Percentiles rank a stretch among this genome's conserved stretches.
phyloP scores from a whole-genome alignment of 192 early-diverging fungal genomes.

The Backusella liffmaniae region DNA sequence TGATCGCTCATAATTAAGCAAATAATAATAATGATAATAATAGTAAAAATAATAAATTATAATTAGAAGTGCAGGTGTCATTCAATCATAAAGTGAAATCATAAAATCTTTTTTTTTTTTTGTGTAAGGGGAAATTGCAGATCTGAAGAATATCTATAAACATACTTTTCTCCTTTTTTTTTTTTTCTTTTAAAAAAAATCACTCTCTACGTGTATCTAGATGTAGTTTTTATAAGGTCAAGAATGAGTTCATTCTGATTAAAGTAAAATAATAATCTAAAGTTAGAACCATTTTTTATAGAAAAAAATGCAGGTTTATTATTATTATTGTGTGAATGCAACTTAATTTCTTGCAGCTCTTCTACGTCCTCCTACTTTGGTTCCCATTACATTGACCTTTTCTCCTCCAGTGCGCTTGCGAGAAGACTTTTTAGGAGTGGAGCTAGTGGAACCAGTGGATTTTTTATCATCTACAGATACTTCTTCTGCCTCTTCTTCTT shows the following conservation, averaged over 20 bases:
- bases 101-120: neutral
- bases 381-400: slow-evolving; percentile 13
- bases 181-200: neutral
- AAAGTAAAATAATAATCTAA: neutral
- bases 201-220: no score
- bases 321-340: neutral
- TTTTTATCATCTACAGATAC: neutral
- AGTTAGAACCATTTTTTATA: neutral
- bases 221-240: no score
- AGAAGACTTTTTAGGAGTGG: slow-evolving; percentile 10
- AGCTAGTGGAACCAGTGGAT: neutral
- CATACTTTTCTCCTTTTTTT: neutral
- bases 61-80: neutral
- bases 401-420: slow-evolving; percentile 18
- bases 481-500: slow-evolving; percentile 14
- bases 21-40: neutral
- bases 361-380: slow-evolving; percentile 34
- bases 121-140: neutral
- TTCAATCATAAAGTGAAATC: neutral
- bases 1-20: neutral
- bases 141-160: neutral
- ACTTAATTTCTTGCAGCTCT: slow-evolving; percentile 24
- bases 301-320: neutral
- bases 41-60: neutral
- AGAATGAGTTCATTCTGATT: neutral